phyloP scores from a whole-genome alignment of 441 rosid species.

The Adansonia grandidieri region DNA sequence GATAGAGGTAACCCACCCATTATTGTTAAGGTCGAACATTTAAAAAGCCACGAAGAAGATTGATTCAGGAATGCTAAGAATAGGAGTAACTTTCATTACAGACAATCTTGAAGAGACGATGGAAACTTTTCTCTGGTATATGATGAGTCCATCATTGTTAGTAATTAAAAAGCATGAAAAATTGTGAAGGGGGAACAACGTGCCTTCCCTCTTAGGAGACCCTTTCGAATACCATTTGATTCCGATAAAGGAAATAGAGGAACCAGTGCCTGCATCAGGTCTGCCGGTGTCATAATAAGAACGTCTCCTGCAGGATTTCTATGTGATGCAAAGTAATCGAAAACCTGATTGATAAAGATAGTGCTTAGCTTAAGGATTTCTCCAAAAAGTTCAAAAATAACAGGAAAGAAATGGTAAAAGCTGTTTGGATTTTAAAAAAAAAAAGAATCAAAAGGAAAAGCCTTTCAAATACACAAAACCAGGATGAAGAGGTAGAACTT shows the following conservation, averaged over 20 bases:
- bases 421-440: background rate
- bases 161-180: slow-evolving; percentile 24
- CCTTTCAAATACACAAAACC: background rate
- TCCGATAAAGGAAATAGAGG: slow-evolving; percentile 57
- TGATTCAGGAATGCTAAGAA: slow-evolving; percentile 52
- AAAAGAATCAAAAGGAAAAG: too few relatives aligned
- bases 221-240: slow-evolving; percentile 44
- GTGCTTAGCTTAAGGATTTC: background rate
- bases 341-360: slow-evolving; percentile 31
- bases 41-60: slow-evolving; percentile 49
- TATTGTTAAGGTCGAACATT: slow-evolving; percentile 51
- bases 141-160: slow-evolving; percentile 47
- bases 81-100: slow-evolving; percentile 30
- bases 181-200: too few relatives aligned
- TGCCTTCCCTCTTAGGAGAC: slow-evolving; percentile 24
- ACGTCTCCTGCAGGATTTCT: slow-evolving; percentile 38
- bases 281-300: slow-evolving; percentile 46
- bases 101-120: background rate
- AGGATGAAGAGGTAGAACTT: background rate
- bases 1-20: slow-evolving; percentile 35
- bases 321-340: slow-evolving; percentile 47
- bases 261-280: slow-evolving; percentile 50
- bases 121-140: slow-evolving; percentile 42
- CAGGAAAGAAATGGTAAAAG: background rate
- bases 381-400: too few relatives aligned